These are phyloP conservation scores for Picocystis sp. DNA, from an alignment of 163 green algal species.

Conservation along the genomic window DNA sequence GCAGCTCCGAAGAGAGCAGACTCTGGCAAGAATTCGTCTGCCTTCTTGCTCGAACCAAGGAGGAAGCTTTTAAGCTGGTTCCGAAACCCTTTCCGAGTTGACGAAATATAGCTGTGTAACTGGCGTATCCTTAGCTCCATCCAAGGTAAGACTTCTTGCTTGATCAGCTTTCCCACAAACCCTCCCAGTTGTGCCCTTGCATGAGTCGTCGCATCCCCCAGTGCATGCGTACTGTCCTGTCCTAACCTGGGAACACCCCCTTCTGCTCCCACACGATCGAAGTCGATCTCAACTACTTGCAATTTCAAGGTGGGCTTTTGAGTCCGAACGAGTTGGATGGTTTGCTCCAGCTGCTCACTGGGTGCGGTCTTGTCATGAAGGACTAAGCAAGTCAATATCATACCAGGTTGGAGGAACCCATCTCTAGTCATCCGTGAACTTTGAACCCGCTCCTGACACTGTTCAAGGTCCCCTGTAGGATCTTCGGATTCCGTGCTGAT, in stretches of 20 bases:
- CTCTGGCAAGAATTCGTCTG: too few species aligned
- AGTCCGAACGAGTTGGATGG: constrained; percentile 25
- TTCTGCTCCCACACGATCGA: constrained; percentile 27
- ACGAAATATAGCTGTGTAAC: constrained; percentile 51
- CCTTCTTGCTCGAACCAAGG: too few species aligned
- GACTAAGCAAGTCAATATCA: constrained; percentile 19
- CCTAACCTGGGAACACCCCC: constrained; percentile 9
- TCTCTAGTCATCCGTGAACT: not conserved
- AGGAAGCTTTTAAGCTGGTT: constrained; percentile 57
- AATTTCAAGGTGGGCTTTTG: constrained; percentile 20
- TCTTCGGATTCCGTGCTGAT: constrained; percentile 1
- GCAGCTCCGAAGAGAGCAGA: not conserved
- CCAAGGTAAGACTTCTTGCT: constrained; percentile 23
- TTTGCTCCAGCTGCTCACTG: constrained; percentile 9
- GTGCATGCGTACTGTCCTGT: too few species aligned
- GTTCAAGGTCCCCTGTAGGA: not conserved
- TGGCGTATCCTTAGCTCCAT: constrained; percentile 46
- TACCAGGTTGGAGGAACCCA: constrained; percentile 4
- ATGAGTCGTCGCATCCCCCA: constrained; percentile 13
- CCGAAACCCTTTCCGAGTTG: constrained; percentile 51
- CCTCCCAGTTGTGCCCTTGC: constrained; percentile 14
- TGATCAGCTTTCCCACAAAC: constrained; percentile 12
- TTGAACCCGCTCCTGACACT: not conserved
- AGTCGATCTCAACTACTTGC: constrained; percentile 14
- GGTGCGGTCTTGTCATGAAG: constrained; percentile 29